Evolutionary conservation across 169 alveolate genomes (phyloP), one percentile per base, ranked within the genome.

Genomic region (Cryptosporidium xiaoi): DNA sequence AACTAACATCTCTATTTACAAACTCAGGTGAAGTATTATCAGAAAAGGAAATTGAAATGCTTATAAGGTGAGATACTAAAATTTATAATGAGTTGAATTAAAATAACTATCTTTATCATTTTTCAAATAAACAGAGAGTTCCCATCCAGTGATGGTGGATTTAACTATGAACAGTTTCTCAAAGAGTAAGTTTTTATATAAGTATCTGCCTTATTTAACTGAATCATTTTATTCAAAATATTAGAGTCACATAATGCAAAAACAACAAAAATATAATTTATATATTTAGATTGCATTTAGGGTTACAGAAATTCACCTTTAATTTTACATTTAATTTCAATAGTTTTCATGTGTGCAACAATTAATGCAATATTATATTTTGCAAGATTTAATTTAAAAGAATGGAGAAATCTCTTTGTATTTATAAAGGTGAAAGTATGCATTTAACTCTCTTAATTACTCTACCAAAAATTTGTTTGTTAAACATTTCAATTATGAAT

Each of bases 11-110:
- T 8, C 64, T 77, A 18, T 24, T 77, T 20, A 62, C 87, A 10
- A 77, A 77, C 51, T 58, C 87, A 20, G 87, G 87, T 4, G 87
- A 77, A 40, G 60, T 56, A 27, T 62, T 77, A 31, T 40, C 69
- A 15, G 71, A 46, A 1, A 77, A 77, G 40, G 87, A 77, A 60
- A 77, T 77, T 36, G 87, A 77, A 77, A 50, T 40, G n/a, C 64
- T 77, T 24, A 7, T 77, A 18, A 56, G 29, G 87, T 77, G 56
- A 77, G 87, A 46, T 5, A 33, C 33, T n/a, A 51, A 13, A 40
- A 16, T 66, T 66, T 34, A 34, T 44, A 5, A n/a, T 18, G 8
- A 16, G 5, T 27, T 8, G 18, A 27, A 6, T 20, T 20, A 27
- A 62, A 20, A 27, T 27, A 27, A 27, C 33, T 18, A 18, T 27